Conservation (phyloP, 2,329 filamentous ascomycete genomes). For the Dactylonectria estremocensis region DNA sequence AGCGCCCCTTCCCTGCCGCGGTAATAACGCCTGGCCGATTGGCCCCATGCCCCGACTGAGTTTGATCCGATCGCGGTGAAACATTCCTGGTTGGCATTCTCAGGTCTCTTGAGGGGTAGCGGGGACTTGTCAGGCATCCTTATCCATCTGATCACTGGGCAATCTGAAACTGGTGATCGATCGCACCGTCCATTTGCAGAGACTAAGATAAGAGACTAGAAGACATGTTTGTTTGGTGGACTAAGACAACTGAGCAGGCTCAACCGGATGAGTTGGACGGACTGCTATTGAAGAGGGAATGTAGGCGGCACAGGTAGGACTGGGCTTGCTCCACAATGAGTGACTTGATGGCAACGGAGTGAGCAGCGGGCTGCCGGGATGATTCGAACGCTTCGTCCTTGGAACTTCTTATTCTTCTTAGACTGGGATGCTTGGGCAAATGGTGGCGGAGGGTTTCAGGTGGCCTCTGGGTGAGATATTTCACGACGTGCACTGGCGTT, state of each 20-base stretch:
- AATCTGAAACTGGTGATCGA: neutral
- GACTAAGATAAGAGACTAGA: constrained; percentile 5
- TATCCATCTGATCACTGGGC: neutral
- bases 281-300: constrained; percentile 13
- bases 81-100: constrained; percentile 21
- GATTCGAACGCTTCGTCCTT: constrained; percentile 24
- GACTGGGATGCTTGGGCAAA: constrained; percentile 42
- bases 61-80: constrained; percentile 24
- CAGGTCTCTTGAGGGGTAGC: constrained; percentile 8
- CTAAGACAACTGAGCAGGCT: neutral
- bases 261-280: constrained; percentile 17
- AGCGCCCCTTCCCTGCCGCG: neutral
- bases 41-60: constrained; percentile 8
- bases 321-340: constrained; percentile 37
- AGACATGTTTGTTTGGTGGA: neutral
- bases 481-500: constrained; percentile 42
- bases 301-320: constrained; percentile 32
- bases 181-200: neutral
- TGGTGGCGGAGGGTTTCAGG: constrained; percentile 40
- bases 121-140: neutral
- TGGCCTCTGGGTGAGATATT: constrained; percentile 20
- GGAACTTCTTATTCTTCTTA: constrained; percentile 34
- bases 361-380: constrained; percentile 44
- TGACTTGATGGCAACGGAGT: constrained; percentile 38
- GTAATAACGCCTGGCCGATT: constrained; percentile 7